Base-by-base conservation (phyloP, 306 rosid genomes). In the Dalbergia cultrata region DNA sequence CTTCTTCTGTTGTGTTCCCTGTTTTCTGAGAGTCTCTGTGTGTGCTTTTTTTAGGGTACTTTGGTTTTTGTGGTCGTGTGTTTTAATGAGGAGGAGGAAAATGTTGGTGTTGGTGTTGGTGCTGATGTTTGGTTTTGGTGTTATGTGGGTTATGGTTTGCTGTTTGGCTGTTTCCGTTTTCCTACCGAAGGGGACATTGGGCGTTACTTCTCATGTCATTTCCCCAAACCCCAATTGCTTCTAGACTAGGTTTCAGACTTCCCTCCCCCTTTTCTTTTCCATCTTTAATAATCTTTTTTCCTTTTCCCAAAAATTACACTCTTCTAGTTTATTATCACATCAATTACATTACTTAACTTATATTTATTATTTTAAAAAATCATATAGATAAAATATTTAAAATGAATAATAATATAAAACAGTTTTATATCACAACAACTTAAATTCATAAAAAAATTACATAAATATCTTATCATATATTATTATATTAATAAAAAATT, bases 201-300 rank as follows among this genome's bases (percentile, higher is more conserved):
- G 60, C 60, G 60, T 54, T 54, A 54, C 26, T 54, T 54, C 60
- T n/a, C 60, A 54, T 54, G 60, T 54, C 7, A 14, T 50, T 50
- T 50, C 8, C 47, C n/a, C n/a, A n/a, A n/a, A n/a, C n/a, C n/a
- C 18, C 57, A 50, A 13, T 50, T 13, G 6, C 7, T n/a, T n/a
- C n/a, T n/a, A n/a, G 8, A 14, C 57, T 50, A 50, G 57, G 57
- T 50, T 50, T 49, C 1, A 0, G 8, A 3, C 9, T 44, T 44
- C 50, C 47, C 47, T 12, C 3, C 14, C 14, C 14, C 8, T 53
- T 53, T 53, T 14, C 19, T 14, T 53, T 53, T 16, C 0, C 19
- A 13, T n/a, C 7, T 53, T 53, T 53, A 5, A 53, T 16, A n/a
- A 13, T 49, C n/a, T 9, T 49, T 44, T 44, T 10, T 44, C 13